Percentiles rank a stretch among this genome's conserved stretches.
These are phyloP conservation scores for Aschersonia sp. DNA, from an alignment of 2,329 filamentous ascomycete genomes.

Conservation along the genomic window DNA sequence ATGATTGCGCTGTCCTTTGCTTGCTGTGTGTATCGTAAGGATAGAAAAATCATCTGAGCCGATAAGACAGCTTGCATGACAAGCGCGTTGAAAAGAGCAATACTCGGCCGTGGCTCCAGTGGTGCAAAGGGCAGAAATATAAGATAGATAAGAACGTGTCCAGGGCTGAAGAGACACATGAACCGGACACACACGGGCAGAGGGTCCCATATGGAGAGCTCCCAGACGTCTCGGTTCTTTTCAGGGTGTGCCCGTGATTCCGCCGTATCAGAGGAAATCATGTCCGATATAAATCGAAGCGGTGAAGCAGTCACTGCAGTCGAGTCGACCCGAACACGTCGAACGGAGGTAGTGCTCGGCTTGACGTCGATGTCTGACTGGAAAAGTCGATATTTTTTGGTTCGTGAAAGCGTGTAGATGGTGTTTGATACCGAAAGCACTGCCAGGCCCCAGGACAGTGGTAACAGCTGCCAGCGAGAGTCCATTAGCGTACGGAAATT, in stretches of 20 bases:
- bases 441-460: conserved; percentile 57
- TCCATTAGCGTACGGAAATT: background rate
- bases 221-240: conserved; percentile 79
- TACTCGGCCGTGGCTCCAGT: conserved; percentile 67
- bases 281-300: conserved; percentile 54
- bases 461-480: conserved; percentile 37
- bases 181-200: conserved; percentile 68
- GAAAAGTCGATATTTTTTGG: conserved; percentile 81
- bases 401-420: conserved; percentile 66
- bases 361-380: conserved; percentile 66
- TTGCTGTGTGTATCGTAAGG: conserved; percentile 66
- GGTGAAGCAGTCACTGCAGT: conserved; percentile 68
- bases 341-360: conserved; percentile 71
- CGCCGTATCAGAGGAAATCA: conserved; percentile 56
- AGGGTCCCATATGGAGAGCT: conserved; percentile 87
- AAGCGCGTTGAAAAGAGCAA: conserved; percentile 75
- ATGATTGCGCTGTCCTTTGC: conserved; percentile 72
- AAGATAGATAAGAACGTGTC: conserved; percentile 83
- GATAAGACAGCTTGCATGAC: conserved; percentile 63
- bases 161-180: conserved; percentile 84
- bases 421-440: conserved; percentile 60
- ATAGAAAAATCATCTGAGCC: conserved; percentile 59
- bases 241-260: conserved; percentile 75
- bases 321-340: conserved; percentile 76
- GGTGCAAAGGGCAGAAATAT: conserved; percentile 67